Conservation (phyloP, 805 yeast genomes). For the Candida suzukii region DNA sequence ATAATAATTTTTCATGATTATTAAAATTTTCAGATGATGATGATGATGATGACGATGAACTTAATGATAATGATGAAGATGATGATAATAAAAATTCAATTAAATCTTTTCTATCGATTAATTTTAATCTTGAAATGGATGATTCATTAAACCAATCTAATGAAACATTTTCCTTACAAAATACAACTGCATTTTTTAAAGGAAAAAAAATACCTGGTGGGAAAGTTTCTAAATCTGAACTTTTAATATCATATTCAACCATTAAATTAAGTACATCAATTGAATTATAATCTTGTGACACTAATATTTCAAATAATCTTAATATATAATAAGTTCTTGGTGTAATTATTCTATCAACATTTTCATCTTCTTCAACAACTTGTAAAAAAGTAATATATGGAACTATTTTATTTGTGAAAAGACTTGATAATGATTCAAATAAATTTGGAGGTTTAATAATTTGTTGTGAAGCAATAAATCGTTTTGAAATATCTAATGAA, state of each 20-base stretch:
- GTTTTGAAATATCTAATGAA: constrained; percentile 30
- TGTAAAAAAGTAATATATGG: constrained; percentile 63
- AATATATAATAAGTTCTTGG: constrained; percentile 59
- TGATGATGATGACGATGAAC: neutral
- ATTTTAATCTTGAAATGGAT: constrained; percentile 33
- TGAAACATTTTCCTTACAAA: constrained; percentile 45
- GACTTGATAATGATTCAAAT: constrained; percentile 46
- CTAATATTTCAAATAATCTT: constrained; percentile 54
- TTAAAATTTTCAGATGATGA: no score
- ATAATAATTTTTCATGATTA: neutral
- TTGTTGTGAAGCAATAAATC: constrained; percentile 36
- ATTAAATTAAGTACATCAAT: constrained; percentile 54
- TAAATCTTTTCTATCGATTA: constrained; percentile 67
- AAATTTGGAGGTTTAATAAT: constrained; percentile 55
- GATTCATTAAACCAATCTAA: constrained; percentile 34
- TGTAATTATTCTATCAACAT: constrained; percentile 51
- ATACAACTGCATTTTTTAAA: constrained; percentile 50
- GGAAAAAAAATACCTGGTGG: constrained; percentile 71
- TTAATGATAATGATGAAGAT: neutral
- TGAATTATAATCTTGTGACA: constrained; percentile 44
- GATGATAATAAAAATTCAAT: constrained; percentile 15
- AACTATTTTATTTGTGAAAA: constrained; percentile 37
- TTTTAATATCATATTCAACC: constrained; percentile 47
- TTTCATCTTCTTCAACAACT: constrained; percentile 53
- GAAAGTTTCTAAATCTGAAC: constrained; percentile 52